A percentile compares a stretch with the other conserved stretches of the same genome.
Evolutionary conservation across 805 yeast species (phyloP).

Genomic region (Wickerhamomyces silvicola): DNA sequence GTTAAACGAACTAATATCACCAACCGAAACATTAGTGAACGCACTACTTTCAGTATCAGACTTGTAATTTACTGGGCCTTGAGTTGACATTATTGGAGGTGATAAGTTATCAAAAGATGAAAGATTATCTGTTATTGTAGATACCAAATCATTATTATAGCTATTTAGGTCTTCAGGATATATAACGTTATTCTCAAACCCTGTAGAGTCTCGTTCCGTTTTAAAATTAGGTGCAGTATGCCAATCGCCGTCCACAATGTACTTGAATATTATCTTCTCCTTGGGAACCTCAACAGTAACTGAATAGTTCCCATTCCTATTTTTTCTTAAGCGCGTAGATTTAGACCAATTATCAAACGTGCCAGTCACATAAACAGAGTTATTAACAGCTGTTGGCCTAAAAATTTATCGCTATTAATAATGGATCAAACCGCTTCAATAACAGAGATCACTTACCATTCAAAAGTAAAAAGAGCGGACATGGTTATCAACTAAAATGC

Average conservation of each 20-base stretch:
- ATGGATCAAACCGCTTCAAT: not conserved
- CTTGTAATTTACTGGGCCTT: constrained; percentile 4
- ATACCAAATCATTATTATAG: not conserved
- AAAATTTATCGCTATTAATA: not conserved
- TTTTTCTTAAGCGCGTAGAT: constrained; percentile 34
- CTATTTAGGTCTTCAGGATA: constrained; percentile 24
- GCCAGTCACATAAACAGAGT: constrained; percentile 53
- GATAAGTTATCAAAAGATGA: not conserved
- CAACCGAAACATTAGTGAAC: constrained; percentile 17
- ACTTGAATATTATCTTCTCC: constrained; percentile 40
- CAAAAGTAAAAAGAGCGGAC: constrained; percentile 8
- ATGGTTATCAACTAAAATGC: too few species aligned
- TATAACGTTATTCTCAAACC: constrained; percentile 48
- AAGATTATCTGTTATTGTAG: not conserved
- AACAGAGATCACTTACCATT: constrained; percentile 9
- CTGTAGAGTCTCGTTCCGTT: constrained; percentile 35
- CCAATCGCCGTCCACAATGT: constrained; percentile 58
- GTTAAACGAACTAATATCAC: constrained; percentile 14
- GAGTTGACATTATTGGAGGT: not conserved
- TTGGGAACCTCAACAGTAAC: constrained; percentile 37
- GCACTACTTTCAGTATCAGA: constrained; percentile 20
- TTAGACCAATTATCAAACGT: constrained; percentile 52
- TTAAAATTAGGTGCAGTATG: constrained; percentile 31
- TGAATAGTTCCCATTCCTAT: constrained; percentile 33
- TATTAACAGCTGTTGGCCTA: constrained; percentile 26